phyloP scores from a whole-genome alignment of 345 rosid genomes.

The Hypericum perforatum region DNA sequence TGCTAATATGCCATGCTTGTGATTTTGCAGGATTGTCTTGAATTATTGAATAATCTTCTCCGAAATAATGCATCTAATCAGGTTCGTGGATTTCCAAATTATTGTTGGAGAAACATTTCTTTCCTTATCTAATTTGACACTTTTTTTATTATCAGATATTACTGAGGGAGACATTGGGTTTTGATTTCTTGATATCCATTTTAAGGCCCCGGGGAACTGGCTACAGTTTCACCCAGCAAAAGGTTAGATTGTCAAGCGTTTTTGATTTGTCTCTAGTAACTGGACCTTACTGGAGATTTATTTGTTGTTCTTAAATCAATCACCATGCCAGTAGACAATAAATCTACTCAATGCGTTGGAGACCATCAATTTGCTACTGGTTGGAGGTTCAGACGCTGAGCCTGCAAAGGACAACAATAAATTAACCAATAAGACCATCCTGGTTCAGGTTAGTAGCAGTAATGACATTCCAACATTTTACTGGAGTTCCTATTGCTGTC shows the following conservation, averaged over 20 bases:
- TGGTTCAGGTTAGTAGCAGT: constrained; percentile 63
- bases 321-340: constrained; percentile 85
- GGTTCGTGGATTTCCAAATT: constrained; percentile 32
- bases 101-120: constrained; percentile 2
- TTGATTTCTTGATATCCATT: constrained; percentile 66
- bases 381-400: constrained; percentile 61
- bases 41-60: constrained; percentile 84
- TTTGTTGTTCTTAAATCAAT: constrained; percentile 33
- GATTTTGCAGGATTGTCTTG: constrained; percentile 70
- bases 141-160: constrained; percentile 39
- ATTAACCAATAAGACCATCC: constrained; percentile 65
- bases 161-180: constrained; percentile 89
- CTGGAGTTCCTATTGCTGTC: too few relatives aligned
- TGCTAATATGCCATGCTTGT: constrained; percentile 7
- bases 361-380: constrained; percentile 71
- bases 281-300: constrained; percentile 30
- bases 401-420: constrained; percentile 67
- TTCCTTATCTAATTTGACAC: constrained; percentile 20
- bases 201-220: constrained; percentile 67
- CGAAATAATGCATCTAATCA: constrained; percentile 80
- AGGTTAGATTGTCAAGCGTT: constrained; percentile 61
- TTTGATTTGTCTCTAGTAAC: constrained; percentile 6
- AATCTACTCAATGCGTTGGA: constrained; percentile 77
- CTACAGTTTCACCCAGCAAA: constrained; percentile 86
- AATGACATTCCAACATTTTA: too few relatives aligned